Base-by-base conservation (phyloP, 306 rosid genomes). In the Mimosa bimucronata region DNA sequence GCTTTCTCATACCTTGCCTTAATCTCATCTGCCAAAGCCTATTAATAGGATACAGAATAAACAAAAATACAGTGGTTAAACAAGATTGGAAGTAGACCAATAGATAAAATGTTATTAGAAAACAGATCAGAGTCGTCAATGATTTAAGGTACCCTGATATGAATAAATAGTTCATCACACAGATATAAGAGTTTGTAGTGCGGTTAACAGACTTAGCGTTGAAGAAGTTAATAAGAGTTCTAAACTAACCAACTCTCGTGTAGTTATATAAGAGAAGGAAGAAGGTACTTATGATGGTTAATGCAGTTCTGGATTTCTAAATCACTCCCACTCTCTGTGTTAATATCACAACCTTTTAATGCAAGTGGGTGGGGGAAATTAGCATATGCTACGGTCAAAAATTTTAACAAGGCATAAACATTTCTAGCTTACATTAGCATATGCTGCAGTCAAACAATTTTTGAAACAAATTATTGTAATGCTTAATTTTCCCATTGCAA, bases 1-100 rank as follows among this genome's bases (percentile, higher is more conserved):
- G 97, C 94, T 81, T 88, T 93, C 68, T 91, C 98, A 77, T 93
- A 93, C 84, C 94, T 91, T 61, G 93, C 98, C 88, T 83, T 91
- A 86, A 91, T 85, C 91, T 93, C 98, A 66, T 91, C 98, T 21
- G 91, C 90, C 78, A 93, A 71, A 82, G 97, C 97, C 98, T 93
- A 65, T 19, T 23, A 77, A 55, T 76, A 83, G 14, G 38, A 76
- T 19, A 45, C 28, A 61, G 16, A 38, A 55, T 13, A 40, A 78
- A 28, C 2, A 71, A 42, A 18, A 61, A 69, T 1, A 40, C 9
- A 19, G 10, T 66, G 68, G 67, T 66, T 57, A 77, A 11, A 72
- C 67, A 34, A 18, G 62, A 73, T 60, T 67, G 40, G 29, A 69
- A 11, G 74, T 26, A 61, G 61, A 58, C 42, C 65, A 46, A 41